Conservation (phyloP, 805 yeast species). For the Candida chauliodis region DNA sequence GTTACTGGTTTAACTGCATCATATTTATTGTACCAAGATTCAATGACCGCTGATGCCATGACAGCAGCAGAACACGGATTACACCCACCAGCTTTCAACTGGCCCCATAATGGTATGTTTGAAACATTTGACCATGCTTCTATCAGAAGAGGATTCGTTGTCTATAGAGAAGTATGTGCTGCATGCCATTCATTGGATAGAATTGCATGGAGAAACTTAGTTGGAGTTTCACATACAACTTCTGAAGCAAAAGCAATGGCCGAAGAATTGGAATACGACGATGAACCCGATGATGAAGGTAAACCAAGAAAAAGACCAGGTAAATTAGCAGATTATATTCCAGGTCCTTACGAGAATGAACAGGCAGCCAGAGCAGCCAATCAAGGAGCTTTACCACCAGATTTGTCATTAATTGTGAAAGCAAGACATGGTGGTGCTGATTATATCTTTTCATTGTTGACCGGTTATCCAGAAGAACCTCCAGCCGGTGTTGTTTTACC, state of each 20-base stretch:
- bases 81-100: slow-evolving; percentile 87
- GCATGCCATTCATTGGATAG: slow-evolving; percentile 97
- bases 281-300: slow-evolving; percentile 94
- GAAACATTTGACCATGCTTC: slow-evolving; percentile 91
- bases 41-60: slow-evolving; percentile 89
- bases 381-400: slow-evolving; percentile 99
- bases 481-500: slow-evolving; percentile 96
- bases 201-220: slow-evolving; percentile 97
- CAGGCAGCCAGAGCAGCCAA: slow-evolving; percentile 99
- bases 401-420: slow-evolving; percentile 92
- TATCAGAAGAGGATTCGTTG: slow-evolving; percentile 98
- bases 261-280: slow-evolving; percentile 96
- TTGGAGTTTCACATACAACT: slow-evolving; percentile 93
- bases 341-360: slow-evolving; percentile 95
- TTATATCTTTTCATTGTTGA: slow-evolving; percentile 89
- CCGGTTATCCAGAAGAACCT: slow-evolving; percentile 98
- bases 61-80: slow-evolving; percentile 99
- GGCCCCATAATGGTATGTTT: slow-evolving; percentile 94
- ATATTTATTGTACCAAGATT: slow-evolving; percentile 76
- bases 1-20: slow-evolving; percentile 78
- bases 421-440: slow-evolving; percentile 99
- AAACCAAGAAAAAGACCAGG: slow-evolving; percentile 98
- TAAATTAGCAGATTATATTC: slow-evolving; percentile 92
- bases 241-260: slow-evolving; percentile 89
- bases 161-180: slow-evolving; percentile 97